Evolutionary conservation across 1,139 yeast genomes (phyloP), one percentile per base, ranked within the genome.

Genomic region (Kodamaea alishanica): DNA sequence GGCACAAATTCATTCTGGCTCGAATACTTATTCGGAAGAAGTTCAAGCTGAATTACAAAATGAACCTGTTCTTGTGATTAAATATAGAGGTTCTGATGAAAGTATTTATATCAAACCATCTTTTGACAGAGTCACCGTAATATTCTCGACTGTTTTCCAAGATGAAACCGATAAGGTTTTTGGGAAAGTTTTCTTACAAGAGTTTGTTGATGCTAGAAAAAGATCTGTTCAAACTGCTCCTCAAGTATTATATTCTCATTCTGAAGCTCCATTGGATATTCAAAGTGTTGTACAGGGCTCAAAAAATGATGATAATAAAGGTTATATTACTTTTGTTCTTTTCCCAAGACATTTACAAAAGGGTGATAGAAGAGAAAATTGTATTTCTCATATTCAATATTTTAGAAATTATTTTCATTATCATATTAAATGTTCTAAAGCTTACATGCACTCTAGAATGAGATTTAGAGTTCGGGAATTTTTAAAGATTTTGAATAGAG

Each of bases 381-480:
- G 95, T 55, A 87, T 88, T 51, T 81, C 94, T 30, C 96, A 87
- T 62, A 85, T 92, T 55, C 90, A 89, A 60, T 74, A 87, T 47
- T 94, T 92, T 69, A 77, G 99, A 65, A 94, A 89, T 60, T 92
- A 90, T 66, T 90, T 92, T 84, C 98, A 92, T 63, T 92, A 90
- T 67, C 99, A 92, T 61, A 92, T 92, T 70, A 92, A 92, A 67
- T 90, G 97, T 63, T 89, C 96, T 46, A 92, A 92, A 73, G 97
- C 98, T 30, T 94, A 87, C 69, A 83, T 92, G 85, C 99, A 92
- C 66, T 88, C 96, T 42, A 81, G 99, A 73, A 92, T 92, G 98
- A 81, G 99, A 66, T 87, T 74, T 65, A 79, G 98, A 54, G 97
- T 92, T 30, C 81, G 84, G 52, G 95, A 94, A 56, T 92, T 90